Percentiles rank a stretch among this genome's conserved stretches.
phyloP scores from a whole-genome alignment of 2,329 filamentous ascomycete species.

The Thielaviopsis euricoi region DNA sequence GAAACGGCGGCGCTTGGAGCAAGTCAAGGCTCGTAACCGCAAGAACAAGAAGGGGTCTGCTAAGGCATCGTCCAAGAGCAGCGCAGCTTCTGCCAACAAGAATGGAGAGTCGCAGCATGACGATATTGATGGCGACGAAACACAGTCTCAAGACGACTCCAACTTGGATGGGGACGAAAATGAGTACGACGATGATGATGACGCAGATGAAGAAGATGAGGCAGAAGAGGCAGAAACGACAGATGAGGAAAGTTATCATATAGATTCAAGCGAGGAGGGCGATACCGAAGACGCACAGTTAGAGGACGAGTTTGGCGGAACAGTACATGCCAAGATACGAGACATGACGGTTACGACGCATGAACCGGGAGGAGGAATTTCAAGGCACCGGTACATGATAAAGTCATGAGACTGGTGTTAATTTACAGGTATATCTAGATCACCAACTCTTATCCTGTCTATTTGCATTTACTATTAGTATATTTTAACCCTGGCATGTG shows the following conservation, averaged over 20 bases:
- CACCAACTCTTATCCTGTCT: no score
- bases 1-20: slow-evolving; percentile 68
- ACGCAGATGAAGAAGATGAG: not conserved
- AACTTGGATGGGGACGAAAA: not conserved
- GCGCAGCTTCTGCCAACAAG: slow-evolving; percentile 8
- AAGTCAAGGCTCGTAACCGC: slow-evolving; percentile 82
- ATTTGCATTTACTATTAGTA: no score
- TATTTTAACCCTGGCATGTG: not conserved
- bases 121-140: not conserved
- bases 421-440: no score
- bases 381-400: not conserved
- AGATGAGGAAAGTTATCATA: not conserved
- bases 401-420: not conserved
- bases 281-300: slow-evolving; percentile 15
- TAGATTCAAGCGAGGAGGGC: not conserved
- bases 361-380: not conserved
- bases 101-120: not conserved
- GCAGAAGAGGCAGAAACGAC: not conserved
- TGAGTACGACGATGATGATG: not conserved
- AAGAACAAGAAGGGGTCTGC: slow-evolving; percentile 65
- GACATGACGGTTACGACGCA: slow-evolving; percentile 3
- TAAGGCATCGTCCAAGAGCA: slow-evolving; percentile 40
- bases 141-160: not conserved
- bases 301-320: slow-evolving; percentile 4
- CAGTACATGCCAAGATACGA: slow-evolving; percentile 4